These are phyloP conservation scores for Polygonum maritimum DNA, from an alignment of 148 eudicot species.

Conservation along the genomic window DNA sequence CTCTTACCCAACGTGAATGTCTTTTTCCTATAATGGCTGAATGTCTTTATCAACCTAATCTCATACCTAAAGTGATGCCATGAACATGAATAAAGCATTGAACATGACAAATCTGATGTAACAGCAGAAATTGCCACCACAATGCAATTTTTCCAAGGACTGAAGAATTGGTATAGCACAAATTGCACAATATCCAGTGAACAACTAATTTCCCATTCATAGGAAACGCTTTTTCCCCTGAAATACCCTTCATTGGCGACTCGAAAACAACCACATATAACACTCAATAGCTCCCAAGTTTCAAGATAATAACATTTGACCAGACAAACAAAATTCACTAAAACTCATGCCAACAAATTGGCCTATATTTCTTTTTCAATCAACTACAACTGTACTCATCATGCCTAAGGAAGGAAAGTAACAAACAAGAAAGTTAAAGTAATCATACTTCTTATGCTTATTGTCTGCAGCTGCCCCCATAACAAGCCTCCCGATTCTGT, in stretches of 20 bases:
- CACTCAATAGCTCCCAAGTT: not conserved
- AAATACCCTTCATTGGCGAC: not conserved
- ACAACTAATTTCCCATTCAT: not conserved
- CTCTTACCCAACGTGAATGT: not conserved
- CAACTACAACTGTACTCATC: not conserved
- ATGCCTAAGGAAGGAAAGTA: not conserved
- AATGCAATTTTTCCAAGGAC: not conserved
- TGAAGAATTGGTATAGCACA: not conserved
- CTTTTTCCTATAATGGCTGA: not conserved
- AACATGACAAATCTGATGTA: not conserved
- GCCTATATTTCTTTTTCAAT: not conserved
- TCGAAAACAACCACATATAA: not conserved
- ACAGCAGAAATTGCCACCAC: not conserved
- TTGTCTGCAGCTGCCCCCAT: conserved; percentile 87
- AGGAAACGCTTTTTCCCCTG: not conserved
- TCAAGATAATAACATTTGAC: not conserved
- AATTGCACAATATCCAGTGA: not conserved
- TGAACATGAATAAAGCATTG: not conserved
- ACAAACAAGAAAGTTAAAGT: not conserved
- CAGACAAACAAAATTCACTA: not conserved
- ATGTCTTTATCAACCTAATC: not conserved
- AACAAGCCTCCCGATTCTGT: conserved; percentile 60
- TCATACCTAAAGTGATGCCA: not conserved
- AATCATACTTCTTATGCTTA: conserved; percentile 17
- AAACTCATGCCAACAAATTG: not conserved